A percentile compares a stretch with the other conserved stretches of the same genome.
These are phyloP conservation scores for Bidens hawaiensis DNA, from an alignment of 140 eudicot species.

Conservation along the genomic window DNA sequence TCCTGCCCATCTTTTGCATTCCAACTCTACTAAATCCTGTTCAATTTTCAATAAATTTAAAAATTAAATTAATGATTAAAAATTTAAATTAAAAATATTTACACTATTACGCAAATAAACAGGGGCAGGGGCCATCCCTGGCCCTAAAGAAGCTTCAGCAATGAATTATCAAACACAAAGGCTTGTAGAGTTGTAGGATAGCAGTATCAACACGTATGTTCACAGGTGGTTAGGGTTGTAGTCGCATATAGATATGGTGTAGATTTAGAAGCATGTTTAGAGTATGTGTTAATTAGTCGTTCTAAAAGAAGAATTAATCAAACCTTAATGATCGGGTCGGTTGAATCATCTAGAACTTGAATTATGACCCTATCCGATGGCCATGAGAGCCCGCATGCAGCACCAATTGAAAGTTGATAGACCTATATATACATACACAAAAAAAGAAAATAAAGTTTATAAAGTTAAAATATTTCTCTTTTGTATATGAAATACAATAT, in stretches of 20 bases:
- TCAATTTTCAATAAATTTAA: constrained; percentile 2
- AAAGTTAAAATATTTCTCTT: background rate
- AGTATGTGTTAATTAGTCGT: too few species aligned
- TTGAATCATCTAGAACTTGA: constrained; percentile 96
- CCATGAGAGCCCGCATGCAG: constrained; percentile 96
- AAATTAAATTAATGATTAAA: background rate
- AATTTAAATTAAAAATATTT: too few species aligned
- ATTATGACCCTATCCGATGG: constrained; percentile 84
- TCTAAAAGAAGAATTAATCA: background rate
- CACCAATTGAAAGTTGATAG: constrained; percentile 82
- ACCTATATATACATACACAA: constrained; percentile 33
- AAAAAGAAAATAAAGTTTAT: background rate
- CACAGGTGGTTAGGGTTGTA: too few species aligned
- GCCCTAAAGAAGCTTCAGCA: too few species aligned
- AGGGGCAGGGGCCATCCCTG: too few species aligned
- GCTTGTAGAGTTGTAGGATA: too few species aligned
- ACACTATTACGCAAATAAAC: too few species aligned
- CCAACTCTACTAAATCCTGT: constrained; percentile 69
- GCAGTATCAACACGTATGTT: too few species aligned
- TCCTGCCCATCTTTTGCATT: constrained; percentile 79
- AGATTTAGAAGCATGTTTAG: too few species aligned
- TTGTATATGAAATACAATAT: background rate
- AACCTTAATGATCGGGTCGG: constrained; percentile 63
- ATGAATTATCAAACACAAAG: too few species aligned
- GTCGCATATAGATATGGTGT: too few species aligned